These are phyloP conservation scores for Podospora bellae-mahoneyi DNA, from an alignment of 495 filamentous ascomycete genomes.

Conservation along the genomic window DNA sequence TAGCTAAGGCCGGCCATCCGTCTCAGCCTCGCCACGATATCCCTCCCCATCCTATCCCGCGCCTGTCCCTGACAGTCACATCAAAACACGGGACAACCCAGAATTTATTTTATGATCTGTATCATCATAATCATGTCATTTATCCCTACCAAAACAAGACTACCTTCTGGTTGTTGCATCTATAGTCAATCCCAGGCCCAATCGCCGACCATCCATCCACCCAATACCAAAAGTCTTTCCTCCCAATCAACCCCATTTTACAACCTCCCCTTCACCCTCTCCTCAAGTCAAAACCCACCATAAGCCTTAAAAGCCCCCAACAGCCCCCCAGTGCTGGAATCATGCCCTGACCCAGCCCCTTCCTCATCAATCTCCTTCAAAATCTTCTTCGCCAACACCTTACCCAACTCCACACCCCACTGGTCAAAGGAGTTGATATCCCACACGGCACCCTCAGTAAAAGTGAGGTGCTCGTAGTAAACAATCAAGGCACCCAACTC, in stretches of 20 bases:
- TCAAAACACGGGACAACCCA: neutral
- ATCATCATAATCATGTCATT: neutral
- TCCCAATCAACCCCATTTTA: neutral
- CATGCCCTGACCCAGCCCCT: constrained; percentile 68
- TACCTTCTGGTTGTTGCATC: neutral
- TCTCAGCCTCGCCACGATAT: neutral
- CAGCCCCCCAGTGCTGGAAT: constrained; percentile 81
- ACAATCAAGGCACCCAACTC: constrained; percentile 93
- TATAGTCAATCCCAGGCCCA: too few species aligned
- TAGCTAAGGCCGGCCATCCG: neutral
- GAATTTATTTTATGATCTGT: too few species aligned
- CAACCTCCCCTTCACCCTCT: constrained; percentile 3
- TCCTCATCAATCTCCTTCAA: constrained; percentile 72
- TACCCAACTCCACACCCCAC: constrained; percentile 98
- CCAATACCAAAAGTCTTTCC: neutral
- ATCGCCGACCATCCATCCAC: too few species aligned
- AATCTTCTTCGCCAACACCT: constrained; percentile 90
- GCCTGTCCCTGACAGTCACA: neutral
- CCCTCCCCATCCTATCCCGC: neutral
- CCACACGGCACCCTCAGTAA: constrained; percentile 96
- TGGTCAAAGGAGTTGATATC: constrained; percentile 99
- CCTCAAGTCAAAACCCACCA: constrained; percentile 19
- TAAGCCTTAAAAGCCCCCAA: constrained; percentile 74
- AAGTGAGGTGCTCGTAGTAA: constrained; percentile 98
- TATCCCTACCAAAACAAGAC: neutral